Base-by-base conservation (phyloP, 345 rosid species). In the Hibiscus mutabilis region DNA sequence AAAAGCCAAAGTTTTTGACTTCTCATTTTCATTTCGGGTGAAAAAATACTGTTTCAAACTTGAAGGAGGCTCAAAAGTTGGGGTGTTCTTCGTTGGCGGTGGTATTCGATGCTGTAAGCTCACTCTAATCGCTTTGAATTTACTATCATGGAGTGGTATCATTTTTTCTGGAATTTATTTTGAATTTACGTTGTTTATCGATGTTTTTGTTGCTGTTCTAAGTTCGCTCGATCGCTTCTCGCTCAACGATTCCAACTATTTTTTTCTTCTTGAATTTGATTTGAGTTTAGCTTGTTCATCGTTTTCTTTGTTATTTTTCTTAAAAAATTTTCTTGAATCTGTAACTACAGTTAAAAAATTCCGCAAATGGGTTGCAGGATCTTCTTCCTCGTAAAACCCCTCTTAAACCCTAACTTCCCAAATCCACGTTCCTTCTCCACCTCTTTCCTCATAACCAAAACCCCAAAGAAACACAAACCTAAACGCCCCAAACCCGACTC, bases 381-480 rank as follows among this genome's bases (percentile, higher is more conserved):
- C 60, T 71, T 80, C 31, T 47, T 70, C n/a, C 55, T 61, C 24
- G 22, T 77, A 31, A 70, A 72, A 44, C 19, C 63, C 42, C 53
- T 59, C 74, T 77, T 75, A 75, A 84, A 77, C 56, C 81, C 74
- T 70, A 12, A 19, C 74, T 1, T 37, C 69, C 29, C 24, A 67
- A 56, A 71, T 29, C 56, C 66, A 57, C 55, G 10, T 25, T 27
- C 47, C 29, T 87, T 82, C 87, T 88, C 96, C 66, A 88, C 97
- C 69, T 94, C 97, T 37, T 91, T 94, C 75, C 91, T 91, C 64
- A 75, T 87, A 73, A 91, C 97, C 15, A 91, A 91, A 83, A 80
- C 79, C 69, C 97, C 98, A 31, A 85, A 87, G 22, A 86, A 81
- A 73, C 81, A 77, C 72, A 76, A 69, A 33, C 79, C 78, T 25